These are phyloP conservation scores for Litchi chinensis DNA, from an alignment of 345 rosid species.

Conservation along the genomic window DNA sequence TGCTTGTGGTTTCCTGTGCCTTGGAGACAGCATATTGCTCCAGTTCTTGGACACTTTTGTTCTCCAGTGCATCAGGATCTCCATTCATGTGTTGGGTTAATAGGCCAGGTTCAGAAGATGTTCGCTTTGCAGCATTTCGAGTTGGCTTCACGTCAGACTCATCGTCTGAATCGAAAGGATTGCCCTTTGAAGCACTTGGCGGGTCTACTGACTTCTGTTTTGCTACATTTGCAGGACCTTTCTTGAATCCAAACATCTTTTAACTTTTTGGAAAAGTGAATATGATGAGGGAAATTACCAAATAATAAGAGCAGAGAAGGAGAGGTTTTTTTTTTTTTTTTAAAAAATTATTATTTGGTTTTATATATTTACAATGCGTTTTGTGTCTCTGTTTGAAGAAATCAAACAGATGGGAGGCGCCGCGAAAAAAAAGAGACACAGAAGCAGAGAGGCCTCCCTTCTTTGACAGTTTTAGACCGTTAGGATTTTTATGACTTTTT, in stretches of 20 bases:
- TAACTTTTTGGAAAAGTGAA: too few species aligned
- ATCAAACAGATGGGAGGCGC: slow-evolving; percentile 42
- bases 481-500: background rate
- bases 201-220: slow-evolving; percentile 24
- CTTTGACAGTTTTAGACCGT: background rate
- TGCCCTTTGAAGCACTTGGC: slow-evolving; percentile 18
- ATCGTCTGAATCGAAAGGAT: slow-evolving; percentile 47
- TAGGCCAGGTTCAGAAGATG: slow-evolving; percentile 67
- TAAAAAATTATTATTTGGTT: too few species aligned
- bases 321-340: background rate
- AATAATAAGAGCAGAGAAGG: background rate
- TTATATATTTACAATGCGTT: background rate
- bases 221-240: slow-evolving; percentile 15
- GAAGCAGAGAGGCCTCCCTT: background rate
- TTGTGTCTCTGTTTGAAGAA: background rate
- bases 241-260: slow-evolving; percentile 71
- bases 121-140: slow-evolving; percentile 52
- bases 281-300: too few species aligned
- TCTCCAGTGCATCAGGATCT: slow-evolving; percentile 73
- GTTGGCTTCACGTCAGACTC: slow-evolving; percentile 39
- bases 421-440: slow-evolving; percentile 26
- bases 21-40: slow-evolving; percentile 85
- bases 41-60: slow-evolving; percentile 73
- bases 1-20: slow-evolving; percentile 81
- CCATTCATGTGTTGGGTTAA: slow-evolving; percentile 33